Evolutionary conservation across 345 rosid species (phyloP), one percentile per base, ranked within the genome.

Genomic region (Citrus cavaleriei): DNA sequence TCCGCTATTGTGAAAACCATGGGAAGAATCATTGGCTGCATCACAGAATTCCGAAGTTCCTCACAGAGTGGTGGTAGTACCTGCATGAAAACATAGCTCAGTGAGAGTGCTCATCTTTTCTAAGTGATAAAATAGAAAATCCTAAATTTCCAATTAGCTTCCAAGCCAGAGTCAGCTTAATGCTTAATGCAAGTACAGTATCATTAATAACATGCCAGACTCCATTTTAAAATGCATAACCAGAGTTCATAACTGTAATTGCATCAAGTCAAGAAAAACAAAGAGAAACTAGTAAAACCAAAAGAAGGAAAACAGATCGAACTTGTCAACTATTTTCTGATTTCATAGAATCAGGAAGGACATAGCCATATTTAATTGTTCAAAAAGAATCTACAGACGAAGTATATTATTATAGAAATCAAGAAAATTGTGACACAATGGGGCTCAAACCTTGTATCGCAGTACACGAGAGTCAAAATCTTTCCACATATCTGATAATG

Each of bases 41-140:
- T 93, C 68, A 96, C 99, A 88, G 91, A 69, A 87, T 96, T 96
- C 89, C 99, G 89, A 81, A 96, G 97, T 84, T 96, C 99, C 24
- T 95, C 98, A 90, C 98, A 96, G 65, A 96, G 93, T 58, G 98
- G 99, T 10, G 99, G 99, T 80, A 96, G 95, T 30, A 96, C 98
- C 99, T 96, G 85, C 84, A 83, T 34, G 74, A 85, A 82, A 82
- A 64, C n/a, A 40, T 59, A 30, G 19, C 60, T 82, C 51, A 72
- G 55, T 49, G 74, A 78, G 74, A 73, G 38, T 58, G n/a, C 62
- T 64, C 78, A 62, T 54, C 34, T 46, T 4, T 28, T 10, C 6
- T 8, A 28, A 28, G 37, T 27, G 42, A 28, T 38, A 65, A 7
- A 58, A 79, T 64, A 18, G 55, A 38, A 30, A 61, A 40, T 10